Conservation (phyloP, 257 asterid species). For the Lavandula angustifolia region DNA sequence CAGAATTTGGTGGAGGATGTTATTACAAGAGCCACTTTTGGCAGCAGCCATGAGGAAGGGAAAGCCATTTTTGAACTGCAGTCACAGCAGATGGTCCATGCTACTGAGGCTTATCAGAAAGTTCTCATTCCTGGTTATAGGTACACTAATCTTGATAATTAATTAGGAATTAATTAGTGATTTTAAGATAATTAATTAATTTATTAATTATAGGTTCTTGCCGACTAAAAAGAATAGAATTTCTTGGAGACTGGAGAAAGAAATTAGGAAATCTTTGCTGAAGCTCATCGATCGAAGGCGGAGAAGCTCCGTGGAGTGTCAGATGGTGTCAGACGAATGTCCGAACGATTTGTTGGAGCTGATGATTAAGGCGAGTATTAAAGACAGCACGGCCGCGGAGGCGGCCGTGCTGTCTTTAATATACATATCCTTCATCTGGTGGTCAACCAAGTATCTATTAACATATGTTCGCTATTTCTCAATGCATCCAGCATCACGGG, state of each 20-base stretch:
- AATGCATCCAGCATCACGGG: no score
- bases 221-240: slow-evolving; percentile 76
- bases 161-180: no score
- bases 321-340: slow-evolving; percentile 54
- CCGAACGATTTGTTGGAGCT: slow-evolving; percentile 76
- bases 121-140: slow-evolving; percentile 77
- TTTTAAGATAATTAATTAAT: no score
- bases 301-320: slow-evolving; percentile 23
- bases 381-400: slow-evolving; percentile 11
- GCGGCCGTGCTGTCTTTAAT: no score
- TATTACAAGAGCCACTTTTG: slow-evolving; percentile 69
- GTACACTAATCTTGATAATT: slow-evolving; percentile 36
- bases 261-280: slow-evolving; percentile 64
- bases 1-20: slow-evolving; percentile 67
- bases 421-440: no score
- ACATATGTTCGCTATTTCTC: no score
- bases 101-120: slow-evolving; percentile 76
- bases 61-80: slow-evolving; percentile 66
- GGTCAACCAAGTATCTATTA: no score
- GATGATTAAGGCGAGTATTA: slow-evolving; percentile 65
- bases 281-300: slow-evolving; percentile 60
- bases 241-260: slow-evolving; percentile 85
- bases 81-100: slow-evolving; percentile 78
- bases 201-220: slow-evolving; percentile 50
- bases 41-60: slow-evolving; percentile 79